Evolutionary conservation across 2,329 filamentous ascomycete genomes (phyloP), one percentile per base, ranked within the genome.

Genomic region (Sporothrix protearum): DNA sequence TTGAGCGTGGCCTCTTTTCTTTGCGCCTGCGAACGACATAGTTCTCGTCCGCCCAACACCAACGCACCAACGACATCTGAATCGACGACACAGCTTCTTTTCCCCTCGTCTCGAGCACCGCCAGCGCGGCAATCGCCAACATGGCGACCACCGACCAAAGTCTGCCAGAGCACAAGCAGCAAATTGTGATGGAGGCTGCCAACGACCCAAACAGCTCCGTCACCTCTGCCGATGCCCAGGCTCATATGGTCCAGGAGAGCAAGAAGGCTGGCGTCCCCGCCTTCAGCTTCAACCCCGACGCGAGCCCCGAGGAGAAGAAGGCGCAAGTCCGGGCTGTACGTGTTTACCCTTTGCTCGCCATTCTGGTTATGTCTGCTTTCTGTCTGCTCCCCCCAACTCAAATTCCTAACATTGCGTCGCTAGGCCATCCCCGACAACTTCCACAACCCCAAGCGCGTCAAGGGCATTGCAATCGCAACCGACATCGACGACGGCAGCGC

Each of bases 251-350:
- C 33, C 85, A 92, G 70, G 90, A 97, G 80, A 93, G 92, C 76
- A 88, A 86, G 77, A 91, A 91, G 77, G 92, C 91, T 14, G 96
- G 96, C 55, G 88, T 91, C 30, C 83, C 90, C 39, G 94, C 93
- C 74, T 96, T 92, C 79, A 88, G 90, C 74, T 99, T 98, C 82
- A 87, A 99, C 78, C 93, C 96, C 0, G 83, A 97, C 83, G 94
- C 94, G 55, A 90, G 86, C 57, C 86, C 91, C 0, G 92, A 94
- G 79, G 86, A 97, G 80, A 99, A 99, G 84, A 90, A 87, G 73
- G 91, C 91, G 42, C 92, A 94, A 79, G 90, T 91, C 28, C 85
- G 87, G 85, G 87, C 90, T 78, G 93, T 97, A 85, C 77, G 91
- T 61, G 19, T 55, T 1, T 30, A 9, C 19, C n/a, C 16, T 28